Evolutionary conservation across 2,329 filamentous ascomycete species (phyloP).

Genomic region (Chaetomiaceae sp.): DNA sequence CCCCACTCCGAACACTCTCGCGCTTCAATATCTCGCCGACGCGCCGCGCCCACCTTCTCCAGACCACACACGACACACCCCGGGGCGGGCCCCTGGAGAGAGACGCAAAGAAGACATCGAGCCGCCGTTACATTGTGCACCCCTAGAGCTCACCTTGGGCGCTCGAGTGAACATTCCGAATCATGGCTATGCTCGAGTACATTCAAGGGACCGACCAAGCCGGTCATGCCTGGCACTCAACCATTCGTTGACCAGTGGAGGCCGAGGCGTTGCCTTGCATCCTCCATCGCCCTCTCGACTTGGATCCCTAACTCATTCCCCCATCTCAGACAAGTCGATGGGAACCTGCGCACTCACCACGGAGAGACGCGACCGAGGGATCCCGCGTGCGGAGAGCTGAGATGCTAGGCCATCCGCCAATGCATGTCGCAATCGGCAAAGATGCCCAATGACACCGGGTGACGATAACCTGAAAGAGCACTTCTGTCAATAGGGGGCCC

Average conservation of each 20-base stretch:
- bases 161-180: slow-evolving; percentile 7
- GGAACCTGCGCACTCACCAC: too few species aligned
- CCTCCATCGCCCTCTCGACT: too few species aligned
- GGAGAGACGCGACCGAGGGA: too few species aligned
- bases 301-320: too few species aligned
- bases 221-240: too few species aligned
- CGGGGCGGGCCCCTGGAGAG: not conserved
- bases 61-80: slow-evolving; percentile 2
- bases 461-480: slow-evolving; percentile 5
- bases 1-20: slow-evolving; percentile 8
- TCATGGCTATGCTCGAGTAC: not conserved
- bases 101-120: slow-evolving; percentile 3
- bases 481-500: not conserved
- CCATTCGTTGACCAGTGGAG: too few species aligned
- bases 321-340: too few species aligned
- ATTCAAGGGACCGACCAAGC: too few species aligned
- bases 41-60: not conserved
- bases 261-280: too few species aligned
- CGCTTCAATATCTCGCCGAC: slow-evolving; percentile 10
- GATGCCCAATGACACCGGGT: slow-evolving; percentile 13
- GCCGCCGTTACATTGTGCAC: slow-evolving; percentile 24
- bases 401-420: too few species aligned
- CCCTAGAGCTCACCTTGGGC: slow-evolving; percentile 20
- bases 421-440: slow-evolving; percentile 20
- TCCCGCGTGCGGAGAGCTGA: too few species aligned